Evolutionary conservation across 2,329 filamentous ascomycete genomes (phyloP).

Genomic region (Penicillium sp.): DNA sequence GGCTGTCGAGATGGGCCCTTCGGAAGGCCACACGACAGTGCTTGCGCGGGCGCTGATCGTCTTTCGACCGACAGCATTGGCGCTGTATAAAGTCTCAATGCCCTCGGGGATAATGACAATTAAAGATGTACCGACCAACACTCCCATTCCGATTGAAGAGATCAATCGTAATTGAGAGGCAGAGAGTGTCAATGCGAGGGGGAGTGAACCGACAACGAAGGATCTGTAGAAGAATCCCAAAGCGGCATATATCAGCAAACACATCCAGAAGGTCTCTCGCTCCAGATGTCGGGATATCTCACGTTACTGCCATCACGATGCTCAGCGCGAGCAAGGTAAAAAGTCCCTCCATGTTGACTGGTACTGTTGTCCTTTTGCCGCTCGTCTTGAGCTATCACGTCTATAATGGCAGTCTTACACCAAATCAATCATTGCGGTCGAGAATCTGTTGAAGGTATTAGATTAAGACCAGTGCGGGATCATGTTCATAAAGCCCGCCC

Average conservation of each 20-base stretch:
- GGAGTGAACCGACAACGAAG: conserved; percentile 85
- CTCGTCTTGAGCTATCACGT: conserved; percentile 22
- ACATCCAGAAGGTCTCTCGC: background rate
- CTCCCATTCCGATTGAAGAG: conserved; percentile 86
- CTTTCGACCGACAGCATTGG: conserved; percentile 34
- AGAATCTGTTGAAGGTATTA: background rate
- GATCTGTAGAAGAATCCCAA: conserved; percentile 55
- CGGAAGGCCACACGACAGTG: conserved; percentile 27
- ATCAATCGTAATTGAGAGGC: conserved; percentile 81
- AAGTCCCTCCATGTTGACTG: conserved; percentile 51
- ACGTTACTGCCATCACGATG: conserved; percentile 61
- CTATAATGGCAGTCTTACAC: conserved; percentile 22
- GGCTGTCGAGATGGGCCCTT: conserved; percentile 14
- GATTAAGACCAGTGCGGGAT: background rate
- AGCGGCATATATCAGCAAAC: conserved; percentile 1
- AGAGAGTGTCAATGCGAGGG: conserved; percentile 80
- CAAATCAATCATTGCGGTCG: conserved; percentile 20
- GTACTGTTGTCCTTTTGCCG: conserved; percentile 25
- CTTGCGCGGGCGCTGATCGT: conserved; percentile 25
- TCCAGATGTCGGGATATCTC: conserved; percentile 25
- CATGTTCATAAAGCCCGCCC: background rate
- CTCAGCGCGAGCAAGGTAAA: conserved; percentile 60
- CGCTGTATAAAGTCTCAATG: conserved; percentile 76
- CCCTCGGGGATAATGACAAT: conserved; percentile 98
- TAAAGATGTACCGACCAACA: conserved; percentile 88